A percentile compares a stretch with the other conserved stretches of the same genome.
phyloP scores from a whole-genome alignment of 768 basidiomycete species.

The Mycena galericulata region DNA sequence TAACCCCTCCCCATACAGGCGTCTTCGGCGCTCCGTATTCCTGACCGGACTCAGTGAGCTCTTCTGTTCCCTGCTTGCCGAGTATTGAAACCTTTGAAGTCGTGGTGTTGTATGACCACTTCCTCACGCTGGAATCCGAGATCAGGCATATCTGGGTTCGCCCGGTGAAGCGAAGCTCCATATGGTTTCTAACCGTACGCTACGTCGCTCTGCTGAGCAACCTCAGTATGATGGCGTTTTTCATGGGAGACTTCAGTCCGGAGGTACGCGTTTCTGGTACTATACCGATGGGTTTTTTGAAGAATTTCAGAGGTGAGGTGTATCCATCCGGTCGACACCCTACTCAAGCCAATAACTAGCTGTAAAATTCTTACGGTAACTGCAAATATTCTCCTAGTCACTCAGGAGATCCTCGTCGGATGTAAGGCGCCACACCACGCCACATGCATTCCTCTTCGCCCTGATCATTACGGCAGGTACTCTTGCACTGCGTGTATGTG shows the following conservation, averaged over 20 bases:
- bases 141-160: background rate
- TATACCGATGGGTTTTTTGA: too few species aligned
- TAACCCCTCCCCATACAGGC: background rate
- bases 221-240: background rate
- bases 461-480: background rate
- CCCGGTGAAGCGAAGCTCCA: background rate
- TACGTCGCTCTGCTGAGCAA: background rate
- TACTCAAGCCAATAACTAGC: background rate
- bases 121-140: background rate
- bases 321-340: background rate
- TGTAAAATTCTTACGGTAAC: background rate
- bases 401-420: constrained; percentile 1
- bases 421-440: background rate
- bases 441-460: background rate
- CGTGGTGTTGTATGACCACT: background rate
- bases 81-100: background rate
- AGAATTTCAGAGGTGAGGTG: background rate
- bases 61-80: background rate
- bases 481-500: constrained; percentile 1
- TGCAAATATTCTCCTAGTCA: background rate
- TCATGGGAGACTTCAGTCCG: background rate
- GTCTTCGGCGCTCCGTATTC: constrained; percentile 1
- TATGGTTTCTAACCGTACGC: constrained; percentile 1
- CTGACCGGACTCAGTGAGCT: background rate
- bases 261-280: too few species aligned